These are phyloP conservation scores for Priceomyces castillae DNA, from an alignment of 805 yeast genomes.

Conservation along the genomic window DNA sequence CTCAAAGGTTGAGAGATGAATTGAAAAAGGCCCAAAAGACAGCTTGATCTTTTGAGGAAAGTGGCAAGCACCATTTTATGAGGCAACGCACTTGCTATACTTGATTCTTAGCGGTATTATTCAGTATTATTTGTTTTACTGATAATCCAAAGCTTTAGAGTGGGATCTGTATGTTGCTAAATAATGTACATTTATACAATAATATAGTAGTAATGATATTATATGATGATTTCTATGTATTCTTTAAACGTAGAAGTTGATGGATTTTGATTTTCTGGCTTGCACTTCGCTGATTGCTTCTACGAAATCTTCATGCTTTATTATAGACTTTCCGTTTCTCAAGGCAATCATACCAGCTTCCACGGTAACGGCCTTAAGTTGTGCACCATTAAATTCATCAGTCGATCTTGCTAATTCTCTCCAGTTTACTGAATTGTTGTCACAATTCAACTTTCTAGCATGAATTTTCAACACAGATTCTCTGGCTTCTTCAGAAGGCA, in stretches of 20 bases:
- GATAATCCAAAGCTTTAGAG: too few relatives aligned
- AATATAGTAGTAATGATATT: conserved; percentile 2
- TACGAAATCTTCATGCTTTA: conserved; percentile 95
- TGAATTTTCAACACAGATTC: conserved; percentile 96
- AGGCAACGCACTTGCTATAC: neutral
- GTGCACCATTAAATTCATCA: conserved; percentile 99
- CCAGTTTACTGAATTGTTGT: conserved; percentile 86
- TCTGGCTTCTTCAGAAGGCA: conserved; percentile 96
- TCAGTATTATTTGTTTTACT: too few relatives aligned
- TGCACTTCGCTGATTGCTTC: conserved; percentile 98
- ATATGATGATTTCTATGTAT: conserved; percentile 1
- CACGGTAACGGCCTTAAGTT: conserved; percentile 95
- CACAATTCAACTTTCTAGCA: conserved; percentile 94
- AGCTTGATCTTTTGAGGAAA: neutral
- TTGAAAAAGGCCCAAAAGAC: conserved; percentile 27
- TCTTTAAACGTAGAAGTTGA: conserved; percentile 85
- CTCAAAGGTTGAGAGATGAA: conserved; percentile 61
- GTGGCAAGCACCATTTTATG: neutral
- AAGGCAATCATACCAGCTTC: conserved; percentile 99
- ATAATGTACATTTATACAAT: conserved; percentile 6
- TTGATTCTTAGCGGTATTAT: neutral
- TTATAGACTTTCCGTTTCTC: conserved; percentile 86
- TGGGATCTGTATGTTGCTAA: neutral
- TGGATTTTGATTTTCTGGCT: conserved; percentile 93
- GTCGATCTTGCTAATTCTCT: conserved; percentile 96